Conservation (phyloP, 2,329 filamentous ascomycete genomes). For the Penicillium sp. region DNA sequence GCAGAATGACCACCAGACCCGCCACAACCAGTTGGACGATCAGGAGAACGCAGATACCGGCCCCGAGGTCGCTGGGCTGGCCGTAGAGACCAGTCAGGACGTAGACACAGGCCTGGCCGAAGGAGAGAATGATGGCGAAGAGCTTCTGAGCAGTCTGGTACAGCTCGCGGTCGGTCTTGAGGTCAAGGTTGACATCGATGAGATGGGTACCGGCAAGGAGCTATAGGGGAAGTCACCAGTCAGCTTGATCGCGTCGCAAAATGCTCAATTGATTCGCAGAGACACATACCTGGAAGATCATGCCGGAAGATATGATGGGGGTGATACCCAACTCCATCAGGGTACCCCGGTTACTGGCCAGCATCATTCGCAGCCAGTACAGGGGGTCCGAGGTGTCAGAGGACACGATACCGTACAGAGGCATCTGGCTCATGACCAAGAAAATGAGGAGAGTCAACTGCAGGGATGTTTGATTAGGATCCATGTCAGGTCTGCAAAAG, state of each 20-base stretch:
- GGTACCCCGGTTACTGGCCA: constrained; percentile 96
- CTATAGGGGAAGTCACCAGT: constrained; percentile 35
- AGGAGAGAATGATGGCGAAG: constrained; percentile 94
- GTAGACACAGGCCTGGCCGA: constrained; percentile 96
- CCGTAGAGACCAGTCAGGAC: constrained; percentile 98
- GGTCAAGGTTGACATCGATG: constrained; percentile 99
- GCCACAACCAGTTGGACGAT: constrained; percentile 97
- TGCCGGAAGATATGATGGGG: constrained; percentile 98
- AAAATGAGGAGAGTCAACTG: constrained; percentile 92
- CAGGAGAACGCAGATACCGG: constrained; percentile 95
- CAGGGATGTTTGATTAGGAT: constrained; percentile 20
- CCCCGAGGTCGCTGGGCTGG: constrained; percentile 91
- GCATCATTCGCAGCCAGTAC: constrained; percentile 99
- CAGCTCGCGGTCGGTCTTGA: constrained; percentile 98
- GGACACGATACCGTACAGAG: constrained; percentile 97
- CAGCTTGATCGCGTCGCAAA: constrained; percentile 9
- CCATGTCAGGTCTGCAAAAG: constrained; percentile 7
- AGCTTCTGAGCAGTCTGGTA: constrained; percentile 99
- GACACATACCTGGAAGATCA: constrained; percentile 82
- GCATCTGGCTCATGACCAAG: constrained; percentile 99
- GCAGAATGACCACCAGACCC: constrained; percentile 96
- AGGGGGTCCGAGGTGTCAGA: constrained; percentile 97
- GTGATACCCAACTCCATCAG: constrained; percentile 96
- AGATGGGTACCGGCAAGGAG: constrained; percentile 98
- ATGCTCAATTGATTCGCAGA: background rate